Evolutionary conservation across 2,329 filamentous ascomycete genomes (phyloP).

Genomic region (Pseudocercospora macadamiae): DNA sequence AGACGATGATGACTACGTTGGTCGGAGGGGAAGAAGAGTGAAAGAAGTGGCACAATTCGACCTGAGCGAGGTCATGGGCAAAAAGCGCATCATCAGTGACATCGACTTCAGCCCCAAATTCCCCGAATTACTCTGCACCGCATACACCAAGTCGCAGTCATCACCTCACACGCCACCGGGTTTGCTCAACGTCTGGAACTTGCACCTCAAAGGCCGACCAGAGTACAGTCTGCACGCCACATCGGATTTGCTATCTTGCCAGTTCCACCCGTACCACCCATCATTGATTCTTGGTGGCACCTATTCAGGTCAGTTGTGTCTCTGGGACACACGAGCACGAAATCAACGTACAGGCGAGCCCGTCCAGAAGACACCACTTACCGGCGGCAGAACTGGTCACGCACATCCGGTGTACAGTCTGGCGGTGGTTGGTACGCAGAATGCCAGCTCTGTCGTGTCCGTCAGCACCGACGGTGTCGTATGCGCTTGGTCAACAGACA

Average conservation of each 20-base stretch:
- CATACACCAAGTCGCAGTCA: constrained; percentile 78
- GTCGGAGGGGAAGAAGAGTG: constrained; percentile 72
- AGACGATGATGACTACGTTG: constrained; percentile 74
- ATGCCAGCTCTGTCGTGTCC: constrained; percentile 97
- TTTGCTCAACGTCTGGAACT: constrained; percentile 94
- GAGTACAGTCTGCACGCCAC: constrained; percentile 97
- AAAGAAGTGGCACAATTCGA: constrained; percentile 93
- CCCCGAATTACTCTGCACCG: constrained; percentile 86
- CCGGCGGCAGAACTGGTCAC: constrained; percentile 76
- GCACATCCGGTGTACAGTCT: constrained; percentile 96
- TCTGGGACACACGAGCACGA: constrained; percentile 94
- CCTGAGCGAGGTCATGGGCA: constrained; percentile 80
- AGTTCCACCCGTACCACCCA: constrained; percentile 98
- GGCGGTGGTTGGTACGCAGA: constrained; percentile 95
- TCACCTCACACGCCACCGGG: constrained; percentile 86
- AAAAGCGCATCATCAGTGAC: constrained; percentile 96
- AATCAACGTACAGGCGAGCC: constrained; percentile 65
- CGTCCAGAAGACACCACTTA: constrained; percentile 93
- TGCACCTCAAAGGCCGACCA: constrained; percentile 88
- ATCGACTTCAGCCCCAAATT: constrained; percentile 93
- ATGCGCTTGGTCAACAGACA: constrained; percentile 96
- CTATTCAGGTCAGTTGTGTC: constrained; percentile 92
- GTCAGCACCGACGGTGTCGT: constrained; percentile 96
- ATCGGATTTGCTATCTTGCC: constrained; percentile 91
- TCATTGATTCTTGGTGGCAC: constrained; percentile 95